Conservation (phyloP, 768 basidiomycete species). For the Termitomyces sp. region DNA sequence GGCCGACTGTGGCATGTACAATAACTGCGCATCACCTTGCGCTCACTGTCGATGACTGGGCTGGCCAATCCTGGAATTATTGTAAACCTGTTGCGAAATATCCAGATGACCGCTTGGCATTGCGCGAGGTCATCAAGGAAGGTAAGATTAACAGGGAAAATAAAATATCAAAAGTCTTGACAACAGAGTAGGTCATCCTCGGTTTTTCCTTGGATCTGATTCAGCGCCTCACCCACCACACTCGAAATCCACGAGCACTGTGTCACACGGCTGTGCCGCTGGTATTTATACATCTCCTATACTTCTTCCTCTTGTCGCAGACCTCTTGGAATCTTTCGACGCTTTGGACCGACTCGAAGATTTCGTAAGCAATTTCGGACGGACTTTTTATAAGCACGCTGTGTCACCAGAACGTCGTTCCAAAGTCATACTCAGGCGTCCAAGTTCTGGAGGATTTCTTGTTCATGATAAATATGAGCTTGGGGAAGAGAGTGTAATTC, state of each 20-base stretch:
- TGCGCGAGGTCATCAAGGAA: slow-evolving; percentile 71
- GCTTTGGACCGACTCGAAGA: slow-evolving; percentile 77
- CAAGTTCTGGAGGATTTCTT: slow-evolving; percentile 24
- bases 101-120: slow-evolving; percentile 83
- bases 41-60: slow-evolving; percentile 95
- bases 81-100: slow-evolving; percentile 99
- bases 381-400: slow-evolving; percentile 66
- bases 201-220: slow-evolving; percentile 97
- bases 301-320: slow-evolving; percentile 84
- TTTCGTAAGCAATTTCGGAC: slow-evolving; percentile 77
- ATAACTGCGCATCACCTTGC: slow-evolving; percentile 97
- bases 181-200: slow-evolving; percentile 63
- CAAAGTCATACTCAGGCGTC: slow-evolving; percentile 40
- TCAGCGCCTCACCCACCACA: slow-evolving; percentile 85
- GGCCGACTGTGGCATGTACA: slow-evolving; percentile 85
- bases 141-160: slow-evolving; percentile 35
- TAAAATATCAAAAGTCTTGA: not conserved
- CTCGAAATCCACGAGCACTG: slow-evolving; percentile 65
- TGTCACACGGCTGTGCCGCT: slow-evolving; percentile 78
- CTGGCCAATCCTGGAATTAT: slow-evolving; percentile 91
- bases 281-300: slow-evolving; percentile 95
- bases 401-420: slow-evolving; percentile 22
- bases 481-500: slow-evolving; percentile 55
- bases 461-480: slow-evolving; percentile 47
- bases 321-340: slow-evolving; percentile 82